Percentiles rank a stretch among this genome's conserved stretches.
These are phyloP conservation scores for Hymenoscyphus fraxineus DNA, from an alignment of 2,329 filamentous ascomycete species.

Conservation along the genomic window DNA sequence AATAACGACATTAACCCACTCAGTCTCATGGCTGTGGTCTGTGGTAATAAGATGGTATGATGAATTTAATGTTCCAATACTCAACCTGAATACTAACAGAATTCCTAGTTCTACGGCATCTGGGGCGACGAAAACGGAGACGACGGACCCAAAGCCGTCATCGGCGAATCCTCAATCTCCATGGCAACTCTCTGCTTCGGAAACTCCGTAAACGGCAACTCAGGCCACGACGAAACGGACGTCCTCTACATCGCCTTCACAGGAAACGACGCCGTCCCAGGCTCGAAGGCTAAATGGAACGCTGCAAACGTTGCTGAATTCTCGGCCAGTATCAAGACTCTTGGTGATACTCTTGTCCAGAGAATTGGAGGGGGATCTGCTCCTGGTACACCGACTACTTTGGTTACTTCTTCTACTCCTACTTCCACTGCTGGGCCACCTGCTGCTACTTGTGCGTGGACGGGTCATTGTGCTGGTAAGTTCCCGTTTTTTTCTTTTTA, in stretches of 20 bases:
- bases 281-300: slow-evolving; percentile 51
- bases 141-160: slow-evolving; percentile 43
- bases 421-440: slow-evolving; percentile 5
- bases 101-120: slow-evolving; percentile 49
- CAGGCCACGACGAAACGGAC: slow-evolving; percentile 53
- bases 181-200: slow-evolving; percentile 57
- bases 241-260: slow-evolving; percentile 61
- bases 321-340: slow-evolving; percentile 46
- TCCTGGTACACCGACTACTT: not conserved
- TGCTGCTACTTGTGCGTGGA: slow-evolving; percentile 17
- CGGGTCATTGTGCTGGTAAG: slow-evolving; percentile 21
- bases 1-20: slow-evolving; percentile 45
- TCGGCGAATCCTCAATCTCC: slow-evolving; percentile 55
- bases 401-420: not conserved
- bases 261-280: slow-evolving; percentile 54
- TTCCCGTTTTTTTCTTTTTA: not conserved
- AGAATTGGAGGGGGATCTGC: slow-evolving; percentile 30
- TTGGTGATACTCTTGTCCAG: slow-evolving; percentile 51
- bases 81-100: not conserved
- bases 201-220: slow-evolving; percentile 48
- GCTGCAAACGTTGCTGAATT: slow-evolving; percentile 48
- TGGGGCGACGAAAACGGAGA: slow-evolving; percentile 61
- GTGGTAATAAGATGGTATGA: slow-evolving; percentile 41
- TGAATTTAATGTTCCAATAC: not conserved
- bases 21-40: slow-evolving; percentile 54